Evolutionary conservation across 768 basidiomycete species (phyloP).

Genomic region (Serendipita sp.): DNA sequence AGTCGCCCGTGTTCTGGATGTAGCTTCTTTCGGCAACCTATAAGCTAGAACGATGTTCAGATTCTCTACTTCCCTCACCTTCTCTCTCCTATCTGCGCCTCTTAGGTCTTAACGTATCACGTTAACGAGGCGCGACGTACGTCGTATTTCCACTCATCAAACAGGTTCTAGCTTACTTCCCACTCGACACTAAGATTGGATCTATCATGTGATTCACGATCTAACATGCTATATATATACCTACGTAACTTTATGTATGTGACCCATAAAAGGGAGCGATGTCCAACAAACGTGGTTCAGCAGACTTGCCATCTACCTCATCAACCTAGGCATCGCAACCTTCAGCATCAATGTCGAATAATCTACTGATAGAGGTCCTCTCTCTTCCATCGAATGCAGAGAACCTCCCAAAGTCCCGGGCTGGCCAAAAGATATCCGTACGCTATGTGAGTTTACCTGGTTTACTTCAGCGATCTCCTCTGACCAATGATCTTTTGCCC

Average conservation of each 20-base stretch:
- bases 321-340: neutral
- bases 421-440: constrained; percentile 49
- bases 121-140: no score
- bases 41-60: neutral
- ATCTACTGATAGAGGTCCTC: constrained; percentile 7
- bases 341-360: neutral
- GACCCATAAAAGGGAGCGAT: neutral
- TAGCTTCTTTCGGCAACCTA: no score
- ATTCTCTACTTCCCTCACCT: neutral
- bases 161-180: no score
- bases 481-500: neutral
- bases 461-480: no score
- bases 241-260: no score
- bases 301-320: neutral
- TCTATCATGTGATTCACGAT: neutral
- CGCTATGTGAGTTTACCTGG: constrained; percentile 47
- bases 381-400: constrained; percentile 12
- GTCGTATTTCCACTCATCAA: no score
- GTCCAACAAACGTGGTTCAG: neutral
- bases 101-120: no score
- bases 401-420: constrained; percentile 13
- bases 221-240: no score
- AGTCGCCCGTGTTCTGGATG: no score
- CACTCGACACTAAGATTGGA: neutral
- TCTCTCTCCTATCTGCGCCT: neutral